A percentile compares a stretch with the other conserved stretches of the same genome.
phyloP scores from a whole-genome alignment of 1,284 basidiomycete species.

The Anthracocystis panici-leucophaei region DNA sequence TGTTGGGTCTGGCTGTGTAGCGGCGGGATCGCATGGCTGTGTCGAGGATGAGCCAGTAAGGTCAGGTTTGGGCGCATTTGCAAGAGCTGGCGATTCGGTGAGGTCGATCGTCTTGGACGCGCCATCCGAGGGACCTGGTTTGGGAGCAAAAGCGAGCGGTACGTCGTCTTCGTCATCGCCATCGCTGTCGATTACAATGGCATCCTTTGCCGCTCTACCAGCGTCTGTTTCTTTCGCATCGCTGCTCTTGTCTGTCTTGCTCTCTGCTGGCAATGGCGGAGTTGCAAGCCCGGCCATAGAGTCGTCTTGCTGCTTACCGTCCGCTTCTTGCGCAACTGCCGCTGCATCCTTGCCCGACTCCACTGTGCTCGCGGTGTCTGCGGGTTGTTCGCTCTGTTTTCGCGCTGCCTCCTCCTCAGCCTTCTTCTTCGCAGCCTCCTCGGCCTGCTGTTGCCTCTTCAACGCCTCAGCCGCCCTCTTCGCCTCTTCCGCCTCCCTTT shows the following conservation, averaged over 20 bases:
- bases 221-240: conserved; percentile 1
- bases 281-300: conserved; percentile 18
- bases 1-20: background rate
- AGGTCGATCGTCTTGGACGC: conserved; percentile 37
- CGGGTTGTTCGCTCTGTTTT: conserved; percentile 7
- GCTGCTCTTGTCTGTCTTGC: background rate
- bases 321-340: background rate
- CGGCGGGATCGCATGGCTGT: background rate
- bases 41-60: background rate
- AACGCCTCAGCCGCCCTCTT: conserved; percentile 29
- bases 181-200: conserved; percentile 51
- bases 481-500: conserved; percentile 40
- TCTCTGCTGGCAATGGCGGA: conserved; percentile 15
- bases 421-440: conserved; percentile 15
- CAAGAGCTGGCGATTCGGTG: conserved; percentile 34
- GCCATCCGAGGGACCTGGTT: conserved; percentile 11
- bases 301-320: conserved; percentile 13
- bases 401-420: conserved; percentile 16
- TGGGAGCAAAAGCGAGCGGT: conserved; percentile 47
- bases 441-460: conserved; percentile 29
- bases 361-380: conserved; percentile 1
- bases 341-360: background rate
- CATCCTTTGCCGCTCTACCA: conserved; percentile 23
- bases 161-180: conserved; percentile 51
- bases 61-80: conserved; percentile 11